A percentile compares a stretch with the other conserved stretches of the same genome.
phyloP scores from a whole-genome alignment of 2,329 filamentous ascomycete species.

The Claviceps purpurea region DNA sequence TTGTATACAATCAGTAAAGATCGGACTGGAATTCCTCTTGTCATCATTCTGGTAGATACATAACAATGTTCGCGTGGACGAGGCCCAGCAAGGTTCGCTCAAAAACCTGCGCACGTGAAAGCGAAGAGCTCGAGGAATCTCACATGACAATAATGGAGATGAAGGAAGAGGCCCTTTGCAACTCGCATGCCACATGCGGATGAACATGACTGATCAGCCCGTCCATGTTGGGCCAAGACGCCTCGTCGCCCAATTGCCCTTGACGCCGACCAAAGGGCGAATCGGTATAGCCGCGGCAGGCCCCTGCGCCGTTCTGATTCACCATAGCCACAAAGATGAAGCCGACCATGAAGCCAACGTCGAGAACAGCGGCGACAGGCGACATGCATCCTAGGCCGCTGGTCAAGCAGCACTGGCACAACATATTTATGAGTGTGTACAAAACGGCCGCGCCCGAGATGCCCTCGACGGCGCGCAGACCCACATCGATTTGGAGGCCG shows the following conservation, averaged over 20 bases:
- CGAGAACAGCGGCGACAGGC: conserved; percentile 58
- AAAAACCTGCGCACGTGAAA: background rate
- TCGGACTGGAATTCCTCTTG: too few species aligned
- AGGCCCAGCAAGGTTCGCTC: too few species aligned
- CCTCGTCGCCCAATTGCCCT: conserved; percentile 39
- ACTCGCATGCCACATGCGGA: conserved; percentile 42
- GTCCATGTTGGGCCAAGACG: conserved; percentile 4
- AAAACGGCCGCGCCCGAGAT: conserved; percentile 62
- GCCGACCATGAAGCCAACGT: conserved; percentile 59
- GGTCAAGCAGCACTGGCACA: conserved; percentile 68
- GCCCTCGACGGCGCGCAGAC: conserved; percentile 61
- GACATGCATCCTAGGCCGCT: conserved; percentile 57
- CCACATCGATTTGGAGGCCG: conserved; percentile 46
- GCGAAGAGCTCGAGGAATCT: conserved; percentile 11
- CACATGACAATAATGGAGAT: conserved; percentile 68
- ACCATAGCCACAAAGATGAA: conserved; percentile 74
- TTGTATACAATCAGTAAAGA: too few species aligned
- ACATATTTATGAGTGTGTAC: conserved; percentile 59
- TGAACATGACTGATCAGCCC: too few species aligned
- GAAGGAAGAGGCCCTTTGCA: conserved; percentile 67
- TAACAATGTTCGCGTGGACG: too few species aligned
- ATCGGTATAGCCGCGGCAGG: conserved; percentile 46
- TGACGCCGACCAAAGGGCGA: conserved; percentile 50
- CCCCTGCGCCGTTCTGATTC: conserved; percentile 53
- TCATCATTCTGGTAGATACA: too few species aligned